phyloP scores from a whole-genome alignment of 805 yeast species.

The Wickerhamiella alocasiicola region DNA sequence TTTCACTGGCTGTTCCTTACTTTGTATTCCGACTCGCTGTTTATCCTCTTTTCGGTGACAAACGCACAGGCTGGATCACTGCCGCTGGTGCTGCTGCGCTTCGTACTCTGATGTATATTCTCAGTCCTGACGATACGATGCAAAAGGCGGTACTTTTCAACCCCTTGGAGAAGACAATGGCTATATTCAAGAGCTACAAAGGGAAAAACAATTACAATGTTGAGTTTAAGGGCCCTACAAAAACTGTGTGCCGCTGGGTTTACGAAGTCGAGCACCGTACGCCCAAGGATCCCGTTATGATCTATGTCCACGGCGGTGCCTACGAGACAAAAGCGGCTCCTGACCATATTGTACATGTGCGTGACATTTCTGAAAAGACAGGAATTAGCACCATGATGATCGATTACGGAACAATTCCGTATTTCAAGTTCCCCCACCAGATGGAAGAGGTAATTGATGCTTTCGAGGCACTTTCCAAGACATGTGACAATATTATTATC shows the following conservation, averaged over 20 bases:
- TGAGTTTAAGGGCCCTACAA: not conserved
- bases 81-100: not conserved
- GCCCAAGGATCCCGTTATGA: constrained; percentile 3
- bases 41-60: not conserved
- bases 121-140: not conserved
- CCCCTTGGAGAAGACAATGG: not conserved
- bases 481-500: not conserved
- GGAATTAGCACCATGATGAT: constrained; percentile 2
- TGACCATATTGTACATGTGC: constrained; percentile 1
- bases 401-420: constrained; percentile 3
- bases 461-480: not conserved
- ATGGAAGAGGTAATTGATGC: not conserved
- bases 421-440: constrained; percentile 6
- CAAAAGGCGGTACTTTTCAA: not conserved
- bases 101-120: not conserved
- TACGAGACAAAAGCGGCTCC: not conserved
- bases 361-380: not conserved
- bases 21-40: not conserved
- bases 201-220: not conserved
- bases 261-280: constrained; percentile 5
- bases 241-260: constrained; percentile 4
- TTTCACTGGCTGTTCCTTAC: not conserved
- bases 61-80: not conserved
- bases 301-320: constrained; percentile 7
- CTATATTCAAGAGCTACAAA: not conserved